Evolutionary conservation across 1,284 basidiomycete genomes (phyloP), one percentile per base, ranked within the genome.

Genomic region (Cryptococcus amylolentus): DNA sequence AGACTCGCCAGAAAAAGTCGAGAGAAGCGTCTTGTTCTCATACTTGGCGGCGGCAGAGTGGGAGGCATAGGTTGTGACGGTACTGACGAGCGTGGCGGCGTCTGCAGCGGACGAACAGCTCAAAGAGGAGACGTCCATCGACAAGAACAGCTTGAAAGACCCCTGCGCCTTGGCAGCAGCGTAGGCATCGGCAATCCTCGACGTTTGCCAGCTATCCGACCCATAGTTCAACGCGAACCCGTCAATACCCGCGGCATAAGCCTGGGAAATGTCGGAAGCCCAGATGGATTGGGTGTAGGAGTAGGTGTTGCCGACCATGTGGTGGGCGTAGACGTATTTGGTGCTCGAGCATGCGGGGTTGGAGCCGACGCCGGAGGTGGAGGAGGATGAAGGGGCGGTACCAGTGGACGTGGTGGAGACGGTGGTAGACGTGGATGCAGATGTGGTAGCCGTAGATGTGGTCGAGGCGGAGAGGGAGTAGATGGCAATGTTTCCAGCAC

Each of bases 61-160:
- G 7, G 73, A 67, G 0, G 83, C 77, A 62, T 84, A 85, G 10
- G 79, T 79, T 10, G 80, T 80, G 58, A 88, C 84, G 54, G 86
- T 82, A 51, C 79, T 78, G 58, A 84, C 81, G 42, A 89, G 80
- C 18, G 76, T 73, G 44, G 79, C 77, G 13, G 78, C 74, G 57
- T 88, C 83, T n/a, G 67, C 66, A 2, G 82, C 66, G 5, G 81
- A 81, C 0, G 64, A 67, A 65, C 88, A 89, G 0, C 84, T 81
- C 38, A 77, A 57, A 7, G 65, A 63, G 2, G 69, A 67, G 56
- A 76, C 67, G 60, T 76, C 73, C 49, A 76, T 63, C 7, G 71
- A 88, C 65, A 91, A 71, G 77, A 90, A 91, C 55, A 91, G 76
- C 72, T 88, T 88, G 80, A 91, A 91, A 5, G 58, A 58, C 40